Evolutionary conservation across 2,329 filamentous ascomycete genomes (phyloP).

Genomic region (Phyllosticta citrichinensis): DNA sequence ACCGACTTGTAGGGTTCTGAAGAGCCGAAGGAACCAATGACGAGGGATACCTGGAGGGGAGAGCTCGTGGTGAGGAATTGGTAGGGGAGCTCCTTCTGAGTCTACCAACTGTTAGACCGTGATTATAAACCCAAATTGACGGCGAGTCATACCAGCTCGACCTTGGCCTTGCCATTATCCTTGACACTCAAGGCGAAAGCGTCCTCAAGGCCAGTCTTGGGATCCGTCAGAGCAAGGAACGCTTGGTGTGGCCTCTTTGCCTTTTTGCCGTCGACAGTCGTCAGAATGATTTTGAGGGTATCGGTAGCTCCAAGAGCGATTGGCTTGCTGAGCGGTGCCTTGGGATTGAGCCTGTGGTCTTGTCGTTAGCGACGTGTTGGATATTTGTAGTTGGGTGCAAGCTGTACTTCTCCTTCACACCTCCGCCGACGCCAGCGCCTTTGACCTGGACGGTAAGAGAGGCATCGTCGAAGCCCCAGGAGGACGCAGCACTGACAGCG

Average conservation of each 20-base stretch:
- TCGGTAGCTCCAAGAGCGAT: constrained; percentile 59
- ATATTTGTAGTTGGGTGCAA: neutral
- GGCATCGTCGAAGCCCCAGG: constrained; percentile 68
- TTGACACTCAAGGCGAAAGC: constrained; percentile 78
- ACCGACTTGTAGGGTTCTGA: constrained; percentile 56
- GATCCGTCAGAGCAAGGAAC: constrained; percentile 74
- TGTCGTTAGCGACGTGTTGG: neutral
- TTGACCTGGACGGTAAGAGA: constrained; percentile 55
- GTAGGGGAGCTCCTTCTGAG: constrained; percentile 77
- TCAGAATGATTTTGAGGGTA: constrained; percentile 72
- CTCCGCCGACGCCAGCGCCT: constrained; percentile 41
- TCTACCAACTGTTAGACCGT: constrained; percentile 39
- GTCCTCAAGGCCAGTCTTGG: constrained; percentile 66
- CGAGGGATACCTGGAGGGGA: constrained; percentile 67
- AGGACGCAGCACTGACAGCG: constrained; percentile 40
- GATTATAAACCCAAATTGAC: constrained; percentile 7
- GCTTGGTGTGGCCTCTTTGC: constrained; percentile 86
- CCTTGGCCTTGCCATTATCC: constrained; percentile 74
- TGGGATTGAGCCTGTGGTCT: constrained; percentile 30
- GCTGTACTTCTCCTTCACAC: constrained; percentile 54
- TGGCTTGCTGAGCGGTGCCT: constrained; percentile 51
- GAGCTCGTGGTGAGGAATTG: constrained; percentile 62
- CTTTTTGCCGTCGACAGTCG: constrained; percentile 66
- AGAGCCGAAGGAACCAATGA: constrained; percentile 79
- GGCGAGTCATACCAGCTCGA: constrained; percentile 63